Conservation (phyloP, 768 basidiomycete species). For the Hebeloma cylindrosporum region DNA sequence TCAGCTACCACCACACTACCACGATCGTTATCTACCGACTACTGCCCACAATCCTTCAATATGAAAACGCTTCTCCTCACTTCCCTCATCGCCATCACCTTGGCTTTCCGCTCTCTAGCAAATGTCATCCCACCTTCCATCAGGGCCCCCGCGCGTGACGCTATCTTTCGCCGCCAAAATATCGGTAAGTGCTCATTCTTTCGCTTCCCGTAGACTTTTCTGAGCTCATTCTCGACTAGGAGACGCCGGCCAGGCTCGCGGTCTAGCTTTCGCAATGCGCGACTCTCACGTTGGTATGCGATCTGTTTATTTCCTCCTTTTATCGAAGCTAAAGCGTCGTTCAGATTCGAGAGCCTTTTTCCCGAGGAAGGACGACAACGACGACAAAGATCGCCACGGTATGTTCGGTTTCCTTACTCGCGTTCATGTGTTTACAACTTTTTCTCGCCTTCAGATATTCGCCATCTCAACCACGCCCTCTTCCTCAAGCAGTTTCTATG, state of each 20-base stretch:
- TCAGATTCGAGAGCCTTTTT: neutral
- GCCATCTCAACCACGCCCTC: conserved; percentile 47
- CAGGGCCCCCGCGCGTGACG: neutral
- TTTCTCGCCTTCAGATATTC: conserved; percentile 19
- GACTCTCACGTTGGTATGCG: too few relatives aligned
- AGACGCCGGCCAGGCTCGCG: too few relatives aligned
- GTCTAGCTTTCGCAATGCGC: too few relatives aligned
- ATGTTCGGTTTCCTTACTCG: neutral
- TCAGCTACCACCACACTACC: neutral
- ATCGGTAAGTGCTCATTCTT: neutral
- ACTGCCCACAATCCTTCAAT: conserved; percentile 12
- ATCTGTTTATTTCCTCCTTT: too few relatives aligned
- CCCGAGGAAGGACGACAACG: neutral
- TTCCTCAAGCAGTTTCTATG: conserved; percentile 48
- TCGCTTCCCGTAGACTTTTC: neutral
- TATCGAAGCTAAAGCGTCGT: too few relatives aligned
- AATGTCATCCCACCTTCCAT: conserved; percentile 14
- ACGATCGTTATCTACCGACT: conserved; percentile 14
- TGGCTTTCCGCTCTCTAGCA: conserved; percentile 7
- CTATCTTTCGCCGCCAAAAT: neutral
- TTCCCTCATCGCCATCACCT: conserved; percentile 15
- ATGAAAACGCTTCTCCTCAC: conserved; percentile 17
- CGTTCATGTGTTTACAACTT: neutral
- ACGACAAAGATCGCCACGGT: neutral
- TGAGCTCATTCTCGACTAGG: too few relatives aligned